phyloP scores from a whole-genome alignment of 2,329 filamentous ascomycete species.

The Emmonsia crescens region DNA sequence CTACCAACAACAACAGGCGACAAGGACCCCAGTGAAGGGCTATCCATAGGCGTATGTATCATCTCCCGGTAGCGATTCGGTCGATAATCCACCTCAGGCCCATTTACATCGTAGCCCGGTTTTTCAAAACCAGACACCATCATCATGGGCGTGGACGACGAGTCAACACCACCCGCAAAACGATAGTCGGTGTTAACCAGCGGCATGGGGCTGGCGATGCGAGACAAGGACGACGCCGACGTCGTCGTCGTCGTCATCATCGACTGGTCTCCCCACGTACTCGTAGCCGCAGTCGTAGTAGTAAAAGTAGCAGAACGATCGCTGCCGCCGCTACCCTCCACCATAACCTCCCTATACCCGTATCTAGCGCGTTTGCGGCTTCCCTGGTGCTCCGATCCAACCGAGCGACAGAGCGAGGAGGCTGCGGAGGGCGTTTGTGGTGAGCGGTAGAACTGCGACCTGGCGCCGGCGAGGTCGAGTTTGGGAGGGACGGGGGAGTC shows the following conservation, averaged over 20 bases:
- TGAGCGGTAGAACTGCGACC: constrained; percentile 28
- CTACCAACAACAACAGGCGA: background rate
- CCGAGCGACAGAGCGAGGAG: constrained; percentile 27
- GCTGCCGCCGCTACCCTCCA: background rate
- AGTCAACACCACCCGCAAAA: constrained; percentile 25
- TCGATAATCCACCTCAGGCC: constrained; percentile 31
- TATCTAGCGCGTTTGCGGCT: constrained; percentile 13
- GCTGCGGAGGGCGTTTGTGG: constrained; percentile 27
- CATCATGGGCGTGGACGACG: constrained; percentile 15
- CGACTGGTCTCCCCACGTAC: background rate
- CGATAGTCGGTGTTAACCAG: constrained; percentile 31
- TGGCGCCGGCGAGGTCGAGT: constrained; percentile 28
- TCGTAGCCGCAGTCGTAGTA: background rate
- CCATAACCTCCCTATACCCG: constrained; percentile 6
- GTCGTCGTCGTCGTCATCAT: constrained; percentile 7
- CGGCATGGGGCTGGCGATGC: constrained; percentile 25
- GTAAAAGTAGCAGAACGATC: background rate
- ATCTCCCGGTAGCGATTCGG: constrained; percentile 32
- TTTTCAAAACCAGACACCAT: constrained; percentile 8
- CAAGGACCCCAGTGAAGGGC: background rate
- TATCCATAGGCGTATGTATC: constrained; percentile 10
- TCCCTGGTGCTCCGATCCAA: constrained; percentile 14
- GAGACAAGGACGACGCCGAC: constrained; percentile 11
- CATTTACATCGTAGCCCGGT: constrained; percentile 13
- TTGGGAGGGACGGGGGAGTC: constrained; percentile 27